A percentile compares a stretch with the other conserved stretches of the same genome.
phyloP scores from a whole-genome alignment of 148 eudicot species.

The Cornus controversa region DNA sequence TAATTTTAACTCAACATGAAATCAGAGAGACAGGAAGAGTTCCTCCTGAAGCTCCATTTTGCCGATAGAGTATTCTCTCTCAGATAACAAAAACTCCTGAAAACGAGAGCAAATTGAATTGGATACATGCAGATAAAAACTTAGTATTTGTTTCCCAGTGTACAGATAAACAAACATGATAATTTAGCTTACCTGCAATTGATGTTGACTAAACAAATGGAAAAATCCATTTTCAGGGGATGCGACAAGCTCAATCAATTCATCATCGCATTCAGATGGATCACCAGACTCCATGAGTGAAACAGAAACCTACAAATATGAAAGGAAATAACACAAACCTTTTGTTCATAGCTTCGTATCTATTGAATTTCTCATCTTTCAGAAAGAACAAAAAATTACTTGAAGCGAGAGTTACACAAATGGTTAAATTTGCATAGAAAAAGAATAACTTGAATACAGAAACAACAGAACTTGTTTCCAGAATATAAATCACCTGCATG shows the following conservation, averaged over 20 bases:
- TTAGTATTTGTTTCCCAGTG: neutral
- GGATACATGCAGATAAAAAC: neutral
- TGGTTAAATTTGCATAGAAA: neutral
- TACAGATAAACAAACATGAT: neutral
- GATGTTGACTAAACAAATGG: conserved; percentile 80
- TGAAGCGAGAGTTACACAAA: no score
- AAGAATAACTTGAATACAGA: neutral
- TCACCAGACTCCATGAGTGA: conserved; percentile 69
- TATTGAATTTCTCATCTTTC: neutral
- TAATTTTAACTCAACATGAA: neutral
- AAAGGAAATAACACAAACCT: neutral
- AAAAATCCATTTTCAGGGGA: conserved; percentile 67
- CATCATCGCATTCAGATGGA: conserved; percentile 62
- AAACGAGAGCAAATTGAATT: no score
- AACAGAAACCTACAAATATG: conserved; percentile 65
- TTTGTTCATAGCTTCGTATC: neutral
- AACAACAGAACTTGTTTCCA: neutral
- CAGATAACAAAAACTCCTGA: conserved; percentile 83
- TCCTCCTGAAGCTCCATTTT: conserved; percentile 69
- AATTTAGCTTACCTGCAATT: conserved; percentile 63
- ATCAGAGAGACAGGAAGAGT: conserved; percentile 34
- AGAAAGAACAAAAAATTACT: neutral
- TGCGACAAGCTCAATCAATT: conserved; percentile 78
- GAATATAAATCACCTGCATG: conserved; percentile 64
- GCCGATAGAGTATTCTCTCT: conserved; percentile 75